These are phyloP conservation scores for Populus hybrid DNA, from an alignment of 441 rosid species.

Conservation along the genomic window DNA sequence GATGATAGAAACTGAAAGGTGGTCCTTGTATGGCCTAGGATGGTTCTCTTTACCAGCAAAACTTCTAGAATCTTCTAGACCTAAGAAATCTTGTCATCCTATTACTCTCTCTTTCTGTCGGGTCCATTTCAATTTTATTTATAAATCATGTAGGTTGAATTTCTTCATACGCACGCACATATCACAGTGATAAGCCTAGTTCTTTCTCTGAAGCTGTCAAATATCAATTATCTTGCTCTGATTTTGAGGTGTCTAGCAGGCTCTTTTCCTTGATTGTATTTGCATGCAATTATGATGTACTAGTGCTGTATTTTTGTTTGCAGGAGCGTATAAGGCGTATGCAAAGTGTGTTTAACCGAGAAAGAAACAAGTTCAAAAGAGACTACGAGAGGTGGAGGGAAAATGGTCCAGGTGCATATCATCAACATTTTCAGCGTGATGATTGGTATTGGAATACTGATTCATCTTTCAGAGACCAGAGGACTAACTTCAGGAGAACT, in stretches of 20 bases:
- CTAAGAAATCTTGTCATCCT: neutral
- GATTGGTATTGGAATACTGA: constrained; percentile 98
- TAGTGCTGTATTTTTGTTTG: constrained; percentile 1
- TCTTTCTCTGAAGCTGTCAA: neutral
- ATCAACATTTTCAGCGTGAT: constrained; percentile 86
- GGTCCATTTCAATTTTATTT: neutral
- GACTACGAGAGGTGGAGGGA: constrained; percentile 85
- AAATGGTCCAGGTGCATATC: constrained; percentile 54
- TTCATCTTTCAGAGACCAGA: constrained; percentile 56
- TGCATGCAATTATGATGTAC: constrained; percentile 1
- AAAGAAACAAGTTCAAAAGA: constrained; percentile 63
- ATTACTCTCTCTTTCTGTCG: neutral
- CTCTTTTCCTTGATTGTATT: neutral
- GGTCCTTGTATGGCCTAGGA: neutral
- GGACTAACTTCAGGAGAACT: constrained; percentile 54
- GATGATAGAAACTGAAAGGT: neutral
- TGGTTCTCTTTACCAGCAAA: neutral
- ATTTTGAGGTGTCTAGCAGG: neutral
- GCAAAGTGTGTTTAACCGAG: constrained; percentile 95
- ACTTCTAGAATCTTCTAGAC: neutral
- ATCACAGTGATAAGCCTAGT: neutral
- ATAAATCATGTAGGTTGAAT: neutral
- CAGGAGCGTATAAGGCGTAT: constrained; percentile 95
- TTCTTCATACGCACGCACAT: neutral
- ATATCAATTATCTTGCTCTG: constrained; percentile 5